Conservation (phyloP, 768 basidiomycete genomes). For the Zangia roseola region DNA sequence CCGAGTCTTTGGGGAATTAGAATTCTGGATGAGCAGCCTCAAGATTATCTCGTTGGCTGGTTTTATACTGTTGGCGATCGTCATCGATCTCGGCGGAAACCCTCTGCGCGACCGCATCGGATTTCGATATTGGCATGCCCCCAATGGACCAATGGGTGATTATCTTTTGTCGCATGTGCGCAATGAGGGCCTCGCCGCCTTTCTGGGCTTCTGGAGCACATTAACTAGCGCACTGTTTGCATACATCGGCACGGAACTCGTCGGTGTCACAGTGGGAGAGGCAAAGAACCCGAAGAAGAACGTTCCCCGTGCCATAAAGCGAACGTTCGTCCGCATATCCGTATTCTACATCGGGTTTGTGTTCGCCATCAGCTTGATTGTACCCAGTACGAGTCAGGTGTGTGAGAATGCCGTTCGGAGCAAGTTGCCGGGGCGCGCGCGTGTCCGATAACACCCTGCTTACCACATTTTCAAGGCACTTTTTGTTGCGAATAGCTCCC, state of each 20-base stretch:
- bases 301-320: conserved; percentile 67
- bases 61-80: conserved; percentile 29
- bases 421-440: no score
- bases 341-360: conserved; percentile 71
- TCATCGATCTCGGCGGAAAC: conserved; percentile 61
- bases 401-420: no score
- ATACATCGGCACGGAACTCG: conserved; percentile 72
- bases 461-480: conserved; percentile 15
- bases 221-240: conserved; percentile 73
- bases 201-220: conserved; percentile 72
- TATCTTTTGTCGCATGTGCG: conserved; percentile 51
- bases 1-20: conserved; percentile 70
- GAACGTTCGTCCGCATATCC: conserved; percentile 59
- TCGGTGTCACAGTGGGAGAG: conserved; percentile 61
- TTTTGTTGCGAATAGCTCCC: conserved; percentile 39
- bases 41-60: conserved; percentile 48
- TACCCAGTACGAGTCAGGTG: conserved; percentile 45
- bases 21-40: conserved; percentile 71
- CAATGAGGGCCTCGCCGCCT: conserved; percentile 48
- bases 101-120: conserved; percentile 33
- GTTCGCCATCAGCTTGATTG: conserved; percentile 69
- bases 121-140: conserved; percentile 46
- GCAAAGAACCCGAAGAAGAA: conserved; percentile 73
- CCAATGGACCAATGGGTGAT: conserved; percentile 56
- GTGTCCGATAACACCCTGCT: no score